Evolutionary conservation across 106 monocot genomes (phyloP).

Genomic region (Apostasia shenzhenica): DNA sequence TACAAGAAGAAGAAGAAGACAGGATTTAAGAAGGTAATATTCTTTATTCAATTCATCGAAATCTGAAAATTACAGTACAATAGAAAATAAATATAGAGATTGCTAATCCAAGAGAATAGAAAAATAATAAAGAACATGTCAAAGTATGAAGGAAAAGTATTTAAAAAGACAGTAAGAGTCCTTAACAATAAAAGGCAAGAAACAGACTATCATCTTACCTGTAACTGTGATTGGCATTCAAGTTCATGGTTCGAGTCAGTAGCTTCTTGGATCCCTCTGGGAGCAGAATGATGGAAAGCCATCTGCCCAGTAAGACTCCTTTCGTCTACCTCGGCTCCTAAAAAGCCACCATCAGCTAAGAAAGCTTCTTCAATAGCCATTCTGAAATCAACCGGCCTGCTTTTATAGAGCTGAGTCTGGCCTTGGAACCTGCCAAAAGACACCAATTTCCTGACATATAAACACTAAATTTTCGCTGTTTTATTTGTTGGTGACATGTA

Average conservation of each 20-base stretch:
- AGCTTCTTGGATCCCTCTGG: slow-evolving; percentile 41
- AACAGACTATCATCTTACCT: slow-evolving; percentile 19
- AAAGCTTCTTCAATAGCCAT: slow-evolving; percentile 91
- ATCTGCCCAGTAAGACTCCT: slow-evolving; percentile 12
- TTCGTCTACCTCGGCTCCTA: slow-evolving; percentile 20
- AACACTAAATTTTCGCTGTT: not conserved
- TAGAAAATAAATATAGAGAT: too few species aligned
- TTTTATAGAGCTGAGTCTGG: slow-evolving; percentile 65
- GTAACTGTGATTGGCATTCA: slow-evolving; percentile 48
- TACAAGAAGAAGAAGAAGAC: too few species aligned
- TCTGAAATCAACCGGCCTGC: slow-evolving; percentile 49
- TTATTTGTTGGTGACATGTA: too few species aligned
- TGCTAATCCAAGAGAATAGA: too few species aligned
- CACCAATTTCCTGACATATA: not conserved
- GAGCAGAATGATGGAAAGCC: slow-evolving; percentile 14
- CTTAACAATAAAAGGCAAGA: too few species aligned
- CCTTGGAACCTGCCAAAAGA: slow-evolving; percentile 62
- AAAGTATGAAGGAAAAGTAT: too few species aligned
- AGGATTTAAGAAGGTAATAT: too few species aligned
- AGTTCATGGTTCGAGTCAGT: slow-evolving; percentile 61
- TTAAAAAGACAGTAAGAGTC: too few species aligned
- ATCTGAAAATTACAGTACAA: too few species aligned
- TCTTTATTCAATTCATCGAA: too few species aligned
- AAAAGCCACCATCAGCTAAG: slow-evolving; percentile 73
- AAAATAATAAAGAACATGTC: too few species aligned